These are phyloP conservation scores for Paraphaeosphaeria minitans DNA, from an alignment of 2,329 filamentous ascomycete genomes.

Conservation along the genomic window DNA sequence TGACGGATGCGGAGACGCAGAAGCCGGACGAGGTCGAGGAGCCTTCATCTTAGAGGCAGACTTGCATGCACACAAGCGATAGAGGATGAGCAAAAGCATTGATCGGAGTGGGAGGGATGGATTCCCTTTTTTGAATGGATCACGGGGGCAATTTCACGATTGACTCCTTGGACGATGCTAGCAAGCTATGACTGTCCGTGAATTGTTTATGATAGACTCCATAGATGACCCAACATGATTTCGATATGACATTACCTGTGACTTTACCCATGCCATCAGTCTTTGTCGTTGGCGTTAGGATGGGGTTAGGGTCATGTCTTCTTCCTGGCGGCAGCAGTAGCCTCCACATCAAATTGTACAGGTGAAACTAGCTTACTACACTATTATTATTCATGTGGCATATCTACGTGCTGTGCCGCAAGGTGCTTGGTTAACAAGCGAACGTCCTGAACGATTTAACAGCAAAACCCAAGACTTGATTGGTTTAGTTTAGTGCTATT, in stretches of 20 bases:
- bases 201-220: conserved; percentile 17
- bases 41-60: conserved; percentile 25
- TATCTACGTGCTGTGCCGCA: background rate
- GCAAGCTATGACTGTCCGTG: conserved; percentile 4
- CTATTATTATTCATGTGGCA: no score
- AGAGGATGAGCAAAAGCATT: conserved; percentile 15
- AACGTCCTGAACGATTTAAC: no score
- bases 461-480: no score
- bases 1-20: conserved; percentile 62
- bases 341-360: no score
- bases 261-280: background rate
- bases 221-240: conserved; percentile 16
- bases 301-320: no score
- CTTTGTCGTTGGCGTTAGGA: no score
- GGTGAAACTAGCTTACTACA: no score
- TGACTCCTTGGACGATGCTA: conserved; percentile 11
- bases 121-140: background rate
- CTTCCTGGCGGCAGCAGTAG: no score
- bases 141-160: conserved; percentile 4
- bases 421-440: background rate
- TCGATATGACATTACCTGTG: background rate
- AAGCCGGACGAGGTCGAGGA: conserved; percentile 50
- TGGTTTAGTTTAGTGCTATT: no score
- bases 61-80: conserved; percentile 1
- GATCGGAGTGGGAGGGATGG: conserved; percentile 10